Percentiles rank a stretch among this genome's conserved stretches.
phyloP scores from a whole-genome alignment of 495 filamentous ascomycete genomes.

The Podospora comata region DNA sequence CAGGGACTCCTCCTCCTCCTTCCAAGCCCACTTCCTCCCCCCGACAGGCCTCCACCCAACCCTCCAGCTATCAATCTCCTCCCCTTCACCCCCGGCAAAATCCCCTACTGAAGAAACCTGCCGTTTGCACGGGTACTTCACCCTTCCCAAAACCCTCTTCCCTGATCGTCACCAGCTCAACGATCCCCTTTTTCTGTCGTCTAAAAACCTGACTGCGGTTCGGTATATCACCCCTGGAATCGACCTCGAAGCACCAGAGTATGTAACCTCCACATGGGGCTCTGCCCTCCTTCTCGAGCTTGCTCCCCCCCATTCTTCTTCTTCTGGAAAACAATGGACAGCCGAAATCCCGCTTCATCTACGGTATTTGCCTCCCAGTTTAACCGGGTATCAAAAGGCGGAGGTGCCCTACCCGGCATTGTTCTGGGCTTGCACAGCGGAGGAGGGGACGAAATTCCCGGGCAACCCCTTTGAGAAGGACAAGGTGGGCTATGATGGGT shows the following conservation, averaged over 20 bases:
- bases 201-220: constrained; percentile 69
- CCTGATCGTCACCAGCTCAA: constrained; percentile 69
- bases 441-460: constrained; percentile 68
- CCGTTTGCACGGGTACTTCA: constrained; percentile 77
- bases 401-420: constrained; percentile 70
- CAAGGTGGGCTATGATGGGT: constrained; percentile 80
- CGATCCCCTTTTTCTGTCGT: constrained; percentile 46
- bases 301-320: constrained; percentile 43
- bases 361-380: constrained; percentile 67
- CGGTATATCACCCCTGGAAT: constrained; percentile 71
- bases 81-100: constrained; percentile 33
- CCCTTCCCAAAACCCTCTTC: constrained; percentile 80
- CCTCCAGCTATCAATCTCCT: constrained; percentile 57
- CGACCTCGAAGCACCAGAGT: constrained; percentile 91
- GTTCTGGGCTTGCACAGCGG: constrained; percentile 87
- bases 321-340: constrained; percentile 51
- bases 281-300: constrained; percentile 76
- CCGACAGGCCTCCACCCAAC: constrained; percentile 90
- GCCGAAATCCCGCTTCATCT: constrained; percentile 82
- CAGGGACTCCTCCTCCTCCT: constrained; percentile 50
- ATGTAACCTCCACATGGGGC: constrained; percentile 75
- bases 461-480: constrained; percentile 82
- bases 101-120: constrained; percentile 48
- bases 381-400: constrained; percentile 48
- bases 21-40: constrained; percentile 53